Conservation (phyloP, 2,329 filamentous ascomycete species). For the Spiromastix sp. region DNA sequence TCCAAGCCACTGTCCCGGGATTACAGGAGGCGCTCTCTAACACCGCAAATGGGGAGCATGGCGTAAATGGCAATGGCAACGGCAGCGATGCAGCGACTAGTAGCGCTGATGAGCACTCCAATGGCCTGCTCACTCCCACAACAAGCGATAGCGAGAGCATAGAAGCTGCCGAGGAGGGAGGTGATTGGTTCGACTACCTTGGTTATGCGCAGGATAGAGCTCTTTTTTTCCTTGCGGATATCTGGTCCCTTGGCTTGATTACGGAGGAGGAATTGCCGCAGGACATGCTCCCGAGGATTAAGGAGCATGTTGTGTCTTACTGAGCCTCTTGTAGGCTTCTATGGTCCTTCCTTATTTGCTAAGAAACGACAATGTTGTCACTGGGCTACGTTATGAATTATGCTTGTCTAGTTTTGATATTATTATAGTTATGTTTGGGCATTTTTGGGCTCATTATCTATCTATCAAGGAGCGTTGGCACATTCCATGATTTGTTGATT, state of each 20-base stretch:
- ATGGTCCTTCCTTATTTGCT: too few species aligned
- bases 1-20: constrained; percentile 80
- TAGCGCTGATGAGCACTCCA: constrained; percentile 5
- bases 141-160: constrained; percentile 10
- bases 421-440: too few species aligned
- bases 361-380: too few species aligned
- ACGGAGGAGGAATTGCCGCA: constrained; percentile 65
- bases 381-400: too few species aligned
- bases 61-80: too few species aligned
- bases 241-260: constrained; percentile 65
- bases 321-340: too few species aligned
- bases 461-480: too few species aligned
- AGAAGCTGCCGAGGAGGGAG: constrained; percentile 42
- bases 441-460: too few species aligned
- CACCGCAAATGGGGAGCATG: too few species aligned
- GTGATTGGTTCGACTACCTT: constrained; percentile 85
- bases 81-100: not conserved
- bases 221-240: constrained; percentile 91
- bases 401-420: too few species aligned
- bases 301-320: constrained; percentile 52
- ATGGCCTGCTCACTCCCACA: constrained; percentile 15
- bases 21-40: constrained; percentile 42
- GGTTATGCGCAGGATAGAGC: constrained; percentile 83
- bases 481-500: too few species aligned
- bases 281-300: constrained; percentile 53